A percentile compares a stretch with the other conserved stretches of the same genome.
Conservation (phyloP, 1,284 basidiomycete species). For the Volvariella surrecta region DNA sequence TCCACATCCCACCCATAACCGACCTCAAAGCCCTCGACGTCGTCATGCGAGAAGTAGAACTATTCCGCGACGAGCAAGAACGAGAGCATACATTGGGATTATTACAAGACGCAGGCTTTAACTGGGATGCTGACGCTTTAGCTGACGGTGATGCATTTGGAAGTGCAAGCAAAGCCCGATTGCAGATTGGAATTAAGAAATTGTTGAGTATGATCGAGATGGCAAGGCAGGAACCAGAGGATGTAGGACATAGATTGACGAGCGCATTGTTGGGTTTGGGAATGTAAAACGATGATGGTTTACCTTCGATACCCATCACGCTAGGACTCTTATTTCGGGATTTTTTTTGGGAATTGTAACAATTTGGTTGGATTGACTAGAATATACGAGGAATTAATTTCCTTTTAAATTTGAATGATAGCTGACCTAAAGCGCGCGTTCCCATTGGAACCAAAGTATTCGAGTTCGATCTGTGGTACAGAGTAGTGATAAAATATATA, state of each 20-base stretch:
- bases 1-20: constrained; percentile 80
- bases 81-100: constrained; percentile 55
- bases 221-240: constrained; percentile 89
- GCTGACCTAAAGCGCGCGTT: too few species aligned
- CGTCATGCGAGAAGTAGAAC: constrained; percentile 77
- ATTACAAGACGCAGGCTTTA: constrained; percentile 72
- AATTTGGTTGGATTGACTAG: too few species aligned
- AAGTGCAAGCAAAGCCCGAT: neutral
- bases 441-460: too few species aligned
- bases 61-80: constrained; percentile 63
- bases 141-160: too few species aligned
- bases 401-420: too few species aligned
- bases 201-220: constrained; percentile 91
- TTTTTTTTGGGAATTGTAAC: too few species aligned
- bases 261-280: constrained; percentile 59
- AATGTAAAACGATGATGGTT: too few species aligned
- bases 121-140: constrained; percentile 31
- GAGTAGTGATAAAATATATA: too few species aligned
- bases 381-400: too few species aligned
- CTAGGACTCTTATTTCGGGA: too few species aligned
- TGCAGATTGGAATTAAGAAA: constrained; percentile 93
- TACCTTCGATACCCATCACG: too few species aligned
- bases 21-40: constrained; percentile 66
- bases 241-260: constrained; percentile 67
- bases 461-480: too few species aligned